Percentiles rank a stretch among this genome's conserved stretches.
phyloP scores from a whole-genome alignment of 805 yeast species.

The Wickerhamomyces chambardii region DNA sequence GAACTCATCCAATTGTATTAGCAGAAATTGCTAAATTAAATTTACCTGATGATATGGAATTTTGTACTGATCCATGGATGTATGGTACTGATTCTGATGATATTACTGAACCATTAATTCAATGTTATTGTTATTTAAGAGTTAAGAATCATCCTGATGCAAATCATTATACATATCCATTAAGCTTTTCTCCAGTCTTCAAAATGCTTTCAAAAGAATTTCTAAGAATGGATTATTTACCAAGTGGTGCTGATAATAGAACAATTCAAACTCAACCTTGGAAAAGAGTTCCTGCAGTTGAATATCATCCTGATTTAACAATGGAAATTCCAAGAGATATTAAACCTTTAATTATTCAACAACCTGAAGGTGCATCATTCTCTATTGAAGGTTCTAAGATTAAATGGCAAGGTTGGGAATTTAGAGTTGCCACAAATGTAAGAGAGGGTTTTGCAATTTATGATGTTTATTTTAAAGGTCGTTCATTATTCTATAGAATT shows the following conservation, averaged over 20 bases:
- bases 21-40: constrained; percentile 63
- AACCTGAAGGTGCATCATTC: constrained; percentile 80
- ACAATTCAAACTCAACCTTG: constrained; percentile 45
- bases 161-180: constrained; percentile 68
- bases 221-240: constrained; percentile 65
- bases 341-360: constrained; percentile 60
- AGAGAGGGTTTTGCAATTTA: constrained; percentile 78
- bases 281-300: constrained; percentile 52
- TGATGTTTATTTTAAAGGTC: constrained; percentile 66
- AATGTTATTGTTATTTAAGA: constrained; percentile 68
- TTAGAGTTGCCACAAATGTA: constrained; percentile 57
- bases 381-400: constrained; percentile 48
- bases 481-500: constrained; percentile 65
- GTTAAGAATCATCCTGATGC: constrained; percentile 62
- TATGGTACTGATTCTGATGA: constrained; percentile 65
- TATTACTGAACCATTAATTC: constrained; percentile 46
- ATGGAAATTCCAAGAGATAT: constrained; percentile 43
- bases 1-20: constrained; percentile 44
- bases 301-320: constrained; percentile 69
- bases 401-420: constrained; percentile 81
- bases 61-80: constrained; percentile 77
- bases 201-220: constrained; percentile 51
- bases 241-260: constrained; percentile 61
- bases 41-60: constrained; percentile 42
- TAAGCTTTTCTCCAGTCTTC: constrained; percentile 67